phyloP scores from a whole-genome alignment of 768 basidiomycete species.

The Termitomyces sp. region DNA sequence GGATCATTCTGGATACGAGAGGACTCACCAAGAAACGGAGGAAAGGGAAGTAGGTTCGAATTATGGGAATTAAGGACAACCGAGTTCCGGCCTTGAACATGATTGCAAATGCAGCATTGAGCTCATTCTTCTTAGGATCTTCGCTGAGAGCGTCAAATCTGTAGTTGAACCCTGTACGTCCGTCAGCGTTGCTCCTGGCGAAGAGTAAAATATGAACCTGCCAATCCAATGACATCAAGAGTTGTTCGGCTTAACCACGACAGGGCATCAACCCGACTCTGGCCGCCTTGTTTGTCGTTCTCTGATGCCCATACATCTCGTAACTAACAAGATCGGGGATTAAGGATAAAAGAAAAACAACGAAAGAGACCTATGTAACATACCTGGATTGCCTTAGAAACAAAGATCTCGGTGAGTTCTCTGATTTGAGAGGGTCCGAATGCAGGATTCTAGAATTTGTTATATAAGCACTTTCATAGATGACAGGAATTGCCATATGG shows the following conservation, averaged over 20 bases:
- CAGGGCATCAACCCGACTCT: conserved; percentile 51
- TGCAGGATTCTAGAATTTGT: conserved; percentile 52
- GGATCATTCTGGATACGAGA: neutral
- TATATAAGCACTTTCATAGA: conserved; percentile 12
- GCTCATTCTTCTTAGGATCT: conserved; percentile 35
- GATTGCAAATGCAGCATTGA: conserved; percentile 44
- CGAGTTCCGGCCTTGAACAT: conserved; percentile 41
- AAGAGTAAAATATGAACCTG: conserved; percentile 43
- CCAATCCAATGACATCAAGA: conserved; percentile 74
- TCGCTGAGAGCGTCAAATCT: conserved; percentile 24
- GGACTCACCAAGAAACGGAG: conserved; percentile 33
- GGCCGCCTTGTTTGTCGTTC: conserved; percentile 25
- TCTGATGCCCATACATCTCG: conserved; percentile 46
- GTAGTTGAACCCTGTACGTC: conserved; percentile 27
- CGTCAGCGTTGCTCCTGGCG: conserved; percentile 14
- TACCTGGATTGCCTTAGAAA: conserved; percentile 54
- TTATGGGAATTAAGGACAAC: conserved; percentile 26
- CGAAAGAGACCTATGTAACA: neutral
- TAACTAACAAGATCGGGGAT: conserved; percentile 32
- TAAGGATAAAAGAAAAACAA: neutral
- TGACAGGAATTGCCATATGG: neutral
- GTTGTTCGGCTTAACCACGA: conserved; percentile 67
- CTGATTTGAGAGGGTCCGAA: conserved; percentile 62
- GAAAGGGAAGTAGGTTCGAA: conserved; percentile 31
- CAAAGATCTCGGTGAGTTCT: conserved; percentile 54